Evolutionary conservation across 2,329 filamentous ascomycete species (phyloP), one percentile per base, ranked within the genome.

Genomic region (Ilyonectria destructans): DNA sequence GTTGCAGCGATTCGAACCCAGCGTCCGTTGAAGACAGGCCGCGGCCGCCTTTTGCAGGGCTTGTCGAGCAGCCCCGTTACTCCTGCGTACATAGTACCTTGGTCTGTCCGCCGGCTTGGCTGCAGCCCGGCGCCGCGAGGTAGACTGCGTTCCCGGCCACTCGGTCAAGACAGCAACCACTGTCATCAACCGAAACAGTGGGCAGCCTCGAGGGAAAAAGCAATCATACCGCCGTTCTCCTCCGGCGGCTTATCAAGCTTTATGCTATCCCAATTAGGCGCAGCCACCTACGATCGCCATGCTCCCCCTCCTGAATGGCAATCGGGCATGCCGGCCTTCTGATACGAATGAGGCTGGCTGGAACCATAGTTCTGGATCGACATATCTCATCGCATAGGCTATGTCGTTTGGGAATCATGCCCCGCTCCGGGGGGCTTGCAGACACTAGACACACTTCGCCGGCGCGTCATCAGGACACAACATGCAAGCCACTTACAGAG

Each of bases 11-110:
- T 58, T 58, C 35, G 31, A 68, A 29, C 49, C 57, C 59, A 29
- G 46, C 35, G 26, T 54, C 58, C 54, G 56, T 71, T 62, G 56
- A 68, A 60, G 55, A 65, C 54, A 37, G 69, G 57, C 67, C 52
- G 57, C 57, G 62, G 59, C 54, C 35, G 54, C 21, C 35, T 43
- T 48, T 55, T 26, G 26, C 29, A 8, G 48, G 48, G 15, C 17
- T 29, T 31, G 49, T 19, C 49, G 17, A 19, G 26, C 29, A 33
- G 19, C 51, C 51, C 5, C 17, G 40, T 35, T 37, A 57, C 43
- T 52, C 29, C 31, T 45, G 17, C 46, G 37, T 23, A 26, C 26
- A 26, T 26, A 26, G 26, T 26, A 31, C 35, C 26, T 26, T 23
- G 19, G n/a, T 59, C 9, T 35, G 17, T 43, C 29, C 7, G 40